Base-by-base conservation (phyloP, 2,329 filamentous ascomycete species). In the Blumeria hordei region DNA sequence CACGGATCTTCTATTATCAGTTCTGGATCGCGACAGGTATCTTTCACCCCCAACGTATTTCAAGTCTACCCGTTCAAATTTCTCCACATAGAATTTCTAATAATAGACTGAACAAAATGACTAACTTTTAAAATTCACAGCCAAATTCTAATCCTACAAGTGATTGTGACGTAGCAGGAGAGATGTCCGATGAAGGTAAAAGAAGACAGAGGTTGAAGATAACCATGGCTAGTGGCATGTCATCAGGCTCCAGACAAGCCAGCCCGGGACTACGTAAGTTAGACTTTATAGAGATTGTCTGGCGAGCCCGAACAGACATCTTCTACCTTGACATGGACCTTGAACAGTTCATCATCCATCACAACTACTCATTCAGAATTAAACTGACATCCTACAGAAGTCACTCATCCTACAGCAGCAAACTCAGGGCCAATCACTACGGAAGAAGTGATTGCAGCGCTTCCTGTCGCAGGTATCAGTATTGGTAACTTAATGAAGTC, bases 161-260 rank as follows among this genome's bases (percentile, higher is more conserved):
- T 60, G 84, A 88, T 59, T 83, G 79, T 21, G 83, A 87, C 64
- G 80, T 73, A 41, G 81, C 74, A 39, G 80, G 78, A 37, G 79
- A 82, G 62, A 80, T 78, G 70, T 80, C 77, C 1, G 78, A 81
- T 59, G 73, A 70, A 54, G 74, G 72, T 65, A 78, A 74, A 65
- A 76, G 75, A 66, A 75, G 73, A 66, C 77, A 74, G 63, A 77
- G 75, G 65, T 65, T 78, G 60, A 78, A 75, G 65, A 66, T 78
- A 12, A 16, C 49, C 7, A 32, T 14, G 54, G 67, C 68, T 56
- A 67, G 72, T 18, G 69, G 68, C 53, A 69, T 66, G 14, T 62
- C 62, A 6, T 78, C 79, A 5, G 69, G 71, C 14, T 84, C 79
- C 8, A 72, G 81, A 57, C 74, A 77, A 54, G 74, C 74, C 34